Evolutionary conservation across 768 basidiomycete species (phyloP).

Genomic region (Infundibulicybe gibba): DNA sequence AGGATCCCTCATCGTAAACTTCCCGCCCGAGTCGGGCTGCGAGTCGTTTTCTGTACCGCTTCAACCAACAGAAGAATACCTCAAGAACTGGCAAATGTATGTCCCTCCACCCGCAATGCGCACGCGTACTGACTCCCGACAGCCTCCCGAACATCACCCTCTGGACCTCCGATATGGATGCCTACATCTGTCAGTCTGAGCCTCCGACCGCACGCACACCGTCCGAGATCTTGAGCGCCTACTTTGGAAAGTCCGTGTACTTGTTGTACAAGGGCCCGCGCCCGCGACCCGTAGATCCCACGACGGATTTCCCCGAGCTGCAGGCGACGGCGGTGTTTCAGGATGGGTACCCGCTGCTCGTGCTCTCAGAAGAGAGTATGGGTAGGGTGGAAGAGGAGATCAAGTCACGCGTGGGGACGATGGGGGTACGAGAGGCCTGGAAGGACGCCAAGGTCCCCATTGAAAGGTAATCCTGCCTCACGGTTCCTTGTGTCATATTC

Average conservation of each 20-base stretch:
- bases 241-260: conserved; percentile 57
- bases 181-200: conserved; percentile 55
- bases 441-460: conserved; percentile 43
- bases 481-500: neutral
- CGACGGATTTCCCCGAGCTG: conserved; percentile 53
- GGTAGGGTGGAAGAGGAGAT: conserved; percentile 44
- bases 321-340: conserved; percentile 56
- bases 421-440: conserved; percentile 52
- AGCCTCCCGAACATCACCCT: conserved; percentile 55
- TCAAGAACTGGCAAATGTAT: conserved; percentile 57
- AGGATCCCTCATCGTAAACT: conserved; percentile 49
- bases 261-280: conserved; percentile 65
- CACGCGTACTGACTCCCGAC: neutral
- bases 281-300: conserved; percentile 47
- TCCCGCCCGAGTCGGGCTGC: conserved; percentile 58
- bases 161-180: conserved; percentile 54
- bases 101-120: conserved; percentile 11
- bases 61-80: conserved; percentile 41
- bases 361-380: conserved; percentile 68
- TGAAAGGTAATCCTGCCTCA: conserved; percentile 44
- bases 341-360: conserved; percentile 67
- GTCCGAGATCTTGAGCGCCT: conserved; percentile 55
- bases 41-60: conserved; percentile 59
- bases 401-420: conserved; percentile 40
- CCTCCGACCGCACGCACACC: conserved; percentile 31